Evolutionary conservation across 2,329 filamentous ascomycete genomes (phyloP).

Genomic region (Ascochyta koolunga): DNA sequence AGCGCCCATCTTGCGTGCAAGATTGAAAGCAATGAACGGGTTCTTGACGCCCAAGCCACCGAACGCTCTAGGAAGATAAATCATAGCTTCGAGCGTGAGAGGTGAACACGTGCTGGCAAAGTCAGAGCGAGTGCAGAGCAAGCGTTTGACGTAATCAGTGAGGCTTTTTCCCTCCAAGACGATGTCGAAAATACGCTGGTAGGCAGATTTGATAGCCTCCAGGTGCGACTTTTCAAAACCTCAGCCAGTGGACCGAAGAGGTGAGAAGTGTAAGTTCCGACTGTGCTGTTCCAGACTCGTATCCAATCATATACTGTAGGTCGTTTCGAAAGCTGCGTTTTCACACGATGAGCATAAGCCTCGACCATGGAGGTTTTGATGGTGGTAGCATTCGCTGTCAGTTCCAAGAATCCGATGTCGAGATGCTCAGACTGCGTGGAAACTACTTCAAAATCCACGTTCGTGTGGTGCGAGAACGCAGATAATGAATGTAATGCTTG

Average conservation of each 20-base stretch:
- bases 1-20: slow-evolving; percentile 19
- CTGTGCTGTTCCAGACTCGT: slow-evolving; percentile 32
- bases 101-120: not conserved
- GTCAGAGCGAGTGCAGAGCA: slow-evolving; percentile 20
- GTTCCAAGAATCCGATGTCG: slow-evolving; percentile 22
- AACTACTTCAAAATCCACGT: slow-evolving; percentile 15
- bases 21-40: slow-evolving; percentile 30
- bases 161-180: slow-evolving; percentile 28
- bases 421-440: not conserved
- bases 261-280: slow-evolving; percentile 32
- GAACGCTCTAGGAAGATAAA: slow-evolving; percentile 34
- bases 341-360: slow-evolving; percentile 24
- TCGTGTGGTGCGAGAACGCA: slow-evolving; percentile 26
- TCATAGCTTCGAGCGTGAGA: slow-evolving; percentile 30
- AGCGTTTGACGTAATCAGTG: slow-evolving; percentile 25
- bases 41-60: slow-evolving; percentile 41
- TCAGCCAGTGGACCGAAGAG: slow-evolving; percentile 38
- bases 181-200: slow-evolving; percentile 30
- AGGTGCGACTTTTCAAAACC: slow-evolving; percentile 35
- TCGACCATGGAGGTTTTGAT: slow-evolving; percentile 25
- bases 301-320: slow-evolving; percentile 36
- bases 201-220: slow-evolving; percentile 27
- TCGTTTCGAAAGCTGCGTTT: slow-evolving; percentile 28
- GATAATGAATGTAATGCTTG: slow-evolving; percentile 9
- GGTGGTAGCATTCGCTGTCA: not conserved